A percentile compares a stretch with the other conserved stretches of the same genome.
Conservation (phyloP, 2,329 filamentous ascomycete species). For the Epichloe typhina region DNA sequence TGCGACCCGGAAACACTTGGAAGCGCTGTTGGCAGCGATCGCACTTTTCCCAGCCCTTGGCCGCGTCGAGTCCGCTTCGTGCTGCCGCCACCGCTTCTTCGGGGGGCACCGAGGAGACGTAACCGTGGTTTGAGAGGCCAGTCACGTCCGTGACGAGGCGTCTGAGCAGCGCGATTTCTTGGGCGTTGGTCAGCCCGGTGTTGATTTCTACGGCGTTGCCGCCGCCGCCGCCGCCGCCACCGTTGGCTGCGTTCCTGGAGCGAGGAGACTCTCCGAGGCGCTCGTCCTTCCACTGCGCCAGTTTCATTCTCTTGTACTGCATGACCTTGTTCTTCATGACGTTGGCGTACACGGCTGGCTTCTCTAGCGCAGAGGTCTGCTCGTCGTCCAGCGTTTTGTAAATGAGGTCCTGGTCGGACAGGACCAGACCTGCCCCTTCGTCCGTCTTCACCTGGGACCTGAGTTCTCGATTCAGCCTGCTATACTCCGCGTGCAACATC, state of each 20-base stretch:
- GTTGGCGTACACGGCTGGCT: constrained; percentile 63
- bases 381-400: constrained; percentile 64
- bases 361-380: constrained; percentile 55
- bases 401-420: constrained; percentile 55
- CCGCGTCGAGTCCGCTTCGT: constrained; percentile 47
- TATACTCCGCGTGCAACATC: constrained; percentile 51
- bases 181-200: constrained; percentile 52
- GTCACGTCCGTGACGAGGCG: constrained; percentile 51
- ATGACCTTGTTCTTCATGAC: constrained; percentile 72
- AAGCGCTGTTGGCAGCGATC: constrained; percentile 80
- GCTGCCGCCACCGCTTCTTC: constrained; percentile 54
- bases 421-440: constrained; percentile 31
- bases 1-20: constrained; percentile 79
- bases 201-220: constrained; percentile 39
- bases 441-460: constrained; percentile 33
- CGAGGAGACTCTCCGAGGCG: constrained; percentile 22
- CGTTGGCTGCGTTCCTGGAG: not conserved
- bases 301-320: constrained; percentile 60
- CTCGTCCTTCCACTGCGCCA: constrained; percentile 58
- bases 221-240: constrained; percentile 20
- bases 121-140: constrained; percentile 55
- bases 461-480: constrained; percentile 52
- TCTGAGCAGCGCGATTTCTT: constrained; percentile 55
- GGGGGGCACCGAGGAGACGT: constrained; percentile 56
- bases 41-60: constrained; percentile 73